Evolutionary conservation across 352 stramenopile genomes (phyloP), one percentile per base, ranked within the genome.

Genomic region (Globisporangium yorkense): DNA sequence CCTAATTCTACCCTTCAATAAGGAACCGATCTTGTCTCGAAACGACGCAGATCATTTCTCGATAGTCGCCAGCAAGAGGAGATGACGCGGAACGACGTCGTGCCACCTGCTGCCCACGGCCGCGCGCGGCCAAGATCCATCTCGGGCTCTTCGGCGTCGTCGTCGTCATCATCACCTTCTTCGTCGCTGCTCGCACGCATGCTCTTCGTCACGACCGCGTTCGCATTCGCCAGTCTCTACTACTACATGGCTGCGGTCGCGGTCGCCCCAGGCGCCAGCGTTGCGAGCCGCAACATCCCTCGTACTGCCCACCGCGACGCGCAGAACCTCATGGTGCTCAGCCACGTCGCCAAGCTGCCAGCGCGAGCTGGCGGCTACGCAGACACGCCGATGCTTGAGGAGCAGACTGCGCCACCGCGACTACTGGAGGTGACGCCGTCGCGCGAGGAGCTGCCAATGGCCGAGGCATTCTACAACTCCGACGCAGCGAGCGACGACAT

Each of bases 401-500:
- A 58, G 16, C 18, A 6, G 5, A n/a, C 20, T 2, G 27, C 9
- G 35, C 15, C 47, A 6, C 49, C 50, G 16, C 29, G 18, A 13
- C 3, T 54, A 9, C 31, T 63, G 16, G 41, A 16, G 1, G 57
- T 51, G 20, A 13, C 18, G 50, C 31, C 57, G 9, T 54, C 57
- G 9, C 29, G 45, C 2, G 57, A 63, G 40, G 13, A 63, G 13
- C 40, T 73, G 41, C 68, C 72, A 16, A 85, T 85, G 77, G 47
- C 52, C 29, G 31, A 74, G 4, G 50, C 70, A 10, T 87, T 87
- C 57, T 87, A 87, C 65, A 74, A 57, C 4, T 75, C 70, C 0
- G 37, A 49, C 1, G 46, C 31, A 10, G 35, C 4, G 53, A 59
- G 31, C 54, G 67, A 46, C 2, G 74, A 80, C 31, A 84, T 74